Base-by-base conservation (phyloP, 1,284 basidiomycete genomes). In the Apiotrichum domesticum region DNA sequence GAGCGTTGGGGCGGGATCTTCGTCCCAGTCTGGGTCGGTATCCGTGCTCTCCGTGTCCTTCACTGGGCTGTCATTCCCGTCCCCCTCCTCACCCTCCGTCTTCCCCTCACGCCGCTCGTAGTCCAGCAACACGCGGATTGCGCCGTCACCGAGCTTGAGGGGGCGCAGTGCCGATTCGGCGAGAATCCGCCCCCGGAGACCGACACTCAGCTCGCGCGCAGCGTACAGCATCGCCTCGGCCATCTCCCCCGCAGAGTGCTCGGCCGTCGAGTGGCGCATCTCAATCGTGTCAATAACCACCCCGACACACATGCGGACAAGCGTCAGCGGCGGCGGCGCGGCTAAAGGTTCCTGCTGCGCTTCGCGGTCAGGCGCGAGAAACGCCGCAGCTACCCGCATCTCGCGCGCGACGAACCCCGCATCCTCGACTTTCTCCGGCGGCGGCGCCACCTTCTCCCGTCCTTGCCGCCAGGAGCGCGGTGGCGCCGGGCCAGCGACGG, bases 401-500 rank as follows among this genome's bases (percentile, higher is more conserved):
- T 56, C 45, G 4, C 33, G 11, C 14, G 14, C 40, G 2, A 45
- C 49, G 7, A 43, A 35, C n/a, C 42, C 48, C 41, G 45, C 21
- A 33, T 21, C 40, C 4, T n/a, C 43, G 4, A 11, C 34, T 15
- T 42, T 42, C 39, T 8, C 42, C 14, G 13, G 14, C 11, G 34
- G 46, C 14, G 46, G 34, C 13, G 4, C 32, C 33, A 2, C 44
- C 32, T 8, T 7, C 15, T 37, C 48, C 42, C 14, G 46, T 29
- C 7, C 35, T 32, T 15, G 49, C 32, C 4, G 52, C 72, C 72
- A 73, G 3, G 70, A 72, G 3, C 63, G 65, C 6, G 72, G 72
- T 10, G 70, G 69, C 0, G 69, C 69, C 2, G 72, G 72, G 10
- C 72, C 72, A 13, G 72, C 70, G 1, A 68, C 66, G 2, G 59